Conservation (phyloP, 208 protist genomes). For the Wallacemonas sp. region DNA sequence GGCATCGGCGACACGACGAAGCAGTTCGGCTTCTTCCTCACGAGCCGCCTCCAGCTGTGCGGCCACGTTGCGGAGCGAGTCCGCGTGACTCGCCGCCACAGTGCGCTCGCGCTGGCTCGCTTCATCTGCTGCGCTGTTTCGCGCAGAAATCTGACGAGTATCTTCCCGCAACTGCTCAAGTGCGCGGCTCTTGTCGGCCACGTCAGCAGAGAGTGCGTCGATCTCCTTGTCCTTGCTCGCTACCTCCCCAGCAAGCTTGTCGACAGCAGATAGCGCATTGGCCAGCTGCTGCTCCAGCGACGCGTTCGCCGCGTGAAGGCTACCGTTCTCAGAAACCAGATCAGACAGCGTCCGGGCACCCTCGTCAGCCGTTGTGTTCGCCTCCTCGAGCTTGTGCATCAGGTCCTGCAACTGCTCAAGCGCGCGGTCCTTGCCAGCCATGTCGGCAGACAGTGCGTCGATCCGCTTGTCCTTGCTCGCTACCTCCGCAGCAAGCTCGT, state of each 20-base stretch:
- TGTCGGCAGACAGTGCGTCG: background rate
- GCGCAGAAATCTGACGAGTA: no score
- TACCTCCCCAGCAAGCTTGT: background rate
- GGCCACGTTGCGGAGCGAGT: no score
- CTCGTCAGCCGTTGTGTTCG: background rate
- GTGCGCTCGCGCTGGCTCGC: no score
- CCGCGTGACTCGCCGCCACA: no score
- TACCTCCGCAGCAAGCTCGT: slow-evolving; percentile 1
- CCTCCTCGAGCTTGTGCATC: background rate
- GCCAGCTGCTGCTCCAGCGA: slow-evolving; percentile 3
- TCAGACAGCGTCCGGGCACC: background rate
- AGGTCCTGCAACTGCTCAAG: slow-evolving; percentile 5
- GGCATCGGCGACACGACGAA: background rate
- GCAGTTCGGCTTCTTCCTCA: background rate
- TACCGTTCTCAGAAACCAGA: background rate
- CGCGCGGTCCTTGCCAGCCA: background rate
- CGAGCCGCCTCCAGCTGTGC: background rate
- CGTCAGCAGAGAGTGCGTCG: background rate
- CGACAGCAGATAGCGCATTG: background rate
- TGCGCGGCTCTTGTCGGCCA: no score
- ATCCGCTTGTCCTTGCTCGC: slow-evolving; percentile 2
- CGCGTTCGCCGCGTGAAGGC: background rate
- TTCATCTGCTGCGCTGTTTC: no score
- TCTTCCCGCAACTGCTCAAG: no score
- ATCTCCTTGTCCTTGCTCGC: background rate